Evolutionary conservation across 305 asterid species (phyloP).

Genomic region (Fraxinus xanthoxyloides): DNA sequence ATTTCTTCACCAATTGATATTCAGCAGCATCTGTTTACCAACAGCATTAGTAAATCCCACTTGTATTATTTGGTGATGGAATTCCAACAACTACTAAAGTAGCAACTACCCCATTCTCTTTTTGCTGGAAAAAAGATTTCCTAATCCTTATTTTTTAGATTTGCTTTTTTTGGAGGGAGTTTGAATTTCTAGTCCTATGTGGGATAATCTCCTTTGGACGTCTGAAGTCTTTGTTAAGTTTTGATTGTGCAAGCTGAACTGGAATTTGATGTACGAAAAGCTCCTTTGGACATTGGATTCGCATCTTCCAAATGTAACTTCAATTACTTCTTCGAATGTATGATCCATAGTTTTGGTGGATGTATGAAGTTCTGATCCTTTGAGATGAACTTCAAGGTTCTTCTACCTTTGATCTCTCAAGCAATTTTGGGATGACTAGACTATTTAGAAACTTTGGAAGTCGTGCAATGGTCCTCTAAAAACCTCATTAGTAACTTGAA

Average conservation of each 20-base stretch:
- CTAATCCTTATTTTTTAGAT: neutral
- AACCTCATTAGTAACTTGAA: neutral
- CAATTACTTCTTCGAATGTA: neutral
- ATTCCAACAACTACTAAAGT: neutral
- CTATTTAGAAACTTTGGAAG: neutral
- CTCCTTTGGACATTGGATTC: neutral
- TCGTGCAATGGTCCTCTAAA: neutral
- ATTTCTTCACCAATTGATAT: neutral
- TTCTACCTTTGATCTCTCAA: neutral
- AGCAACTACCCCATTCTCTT: neutral
- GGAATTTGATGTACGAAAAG: neutral
- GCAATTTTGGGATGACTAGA: neutral
- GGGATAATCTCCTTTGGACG: neutral
- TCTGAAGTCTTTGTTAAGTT: neutral
- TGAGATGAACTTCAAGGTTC: neutral
- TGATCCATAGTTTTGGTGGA: neutral
- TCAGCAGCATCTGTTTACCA: neutral
- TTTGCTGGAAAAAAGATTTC: neutral
- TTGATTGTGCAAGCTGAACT: neutral
- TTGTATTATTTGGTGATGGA: neutral
- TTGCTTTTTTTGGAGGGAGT: neutral
- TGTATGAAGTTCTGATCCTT: neutral
- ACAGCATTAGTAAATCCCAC: neutral
- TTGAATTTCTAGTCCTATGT: neutral
- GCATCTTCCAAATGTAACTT: neutral